phyloP scores from a whole-genome alignment of 768 basidiomycete species.

The Rhizopogon rudus region DNA sequence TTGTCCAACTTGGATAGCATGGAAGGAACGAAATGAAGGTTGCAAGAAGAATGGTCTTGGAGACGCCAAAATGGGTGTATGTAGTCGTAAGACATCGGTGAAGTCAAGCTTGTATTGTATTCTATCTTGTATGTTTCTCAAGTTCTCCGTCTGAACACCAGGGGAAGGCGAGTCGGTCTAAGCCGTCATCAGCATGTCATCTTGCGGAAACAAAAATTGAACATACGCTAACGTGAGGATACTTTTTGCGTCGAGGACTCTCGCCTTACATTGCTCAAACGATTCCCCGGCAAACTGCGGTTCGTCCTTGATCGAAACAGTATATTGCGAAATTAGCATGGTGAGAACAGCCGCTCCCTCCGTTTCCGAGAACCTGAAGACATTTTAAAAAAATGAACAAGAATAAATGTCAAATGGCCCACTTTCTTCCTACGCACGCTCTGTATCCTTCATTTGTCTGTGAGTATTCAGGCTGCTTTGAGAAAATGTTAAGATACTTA shows the following conservation, averaged over 20 bases:
- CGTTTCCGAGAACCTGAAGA: constrained; percentile 42
- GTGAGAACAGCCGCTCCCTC: constrained; percentile 47
- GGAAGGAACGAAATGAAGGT: background rate
- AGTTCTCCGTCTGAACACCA: too few relatives aligned
- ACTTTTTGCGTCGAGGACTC: constrained; percentile 32
- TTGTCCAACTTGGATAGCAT: background rate
- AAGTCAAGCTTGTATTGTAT: too few relatives aligned
- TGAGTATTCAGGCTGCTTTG: background rate
- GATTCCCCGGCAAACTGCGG: constrained; percentile 42
- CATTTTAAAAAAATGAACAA: background rate
- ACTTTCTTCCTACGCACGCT: constrained; percentile 43
- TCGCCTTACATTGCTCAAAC: constrained; percentile 39
- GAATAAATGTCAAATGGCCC: background rate
- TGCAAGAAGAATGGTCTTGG: too few relatives aligned
- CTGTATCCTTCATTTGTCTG: constrained; percentile 28
- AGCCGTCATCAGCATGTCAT: background rate
- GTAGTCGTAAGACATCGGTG: too few relatives aligned
- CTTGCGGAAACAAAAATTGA: background rate
- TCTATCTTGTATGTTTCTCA: background rate
- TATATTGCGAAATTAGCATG: constrained; percentile 41
- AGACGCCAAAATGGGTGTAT: too few relatives aligned
- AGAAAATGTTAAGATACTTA: constrained; percentile 6
- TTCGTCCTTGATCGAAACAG: constrained; percentile 46
- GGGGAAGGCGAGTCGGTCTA: constrained; percentile 4
- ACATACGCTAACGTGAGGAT: constrained; percentile 44